Evolutionary conservation across 2,329 filamentous ascomycete species (phyloP).

Genomic region (Colletotrichum orchidophilum): DNA sequence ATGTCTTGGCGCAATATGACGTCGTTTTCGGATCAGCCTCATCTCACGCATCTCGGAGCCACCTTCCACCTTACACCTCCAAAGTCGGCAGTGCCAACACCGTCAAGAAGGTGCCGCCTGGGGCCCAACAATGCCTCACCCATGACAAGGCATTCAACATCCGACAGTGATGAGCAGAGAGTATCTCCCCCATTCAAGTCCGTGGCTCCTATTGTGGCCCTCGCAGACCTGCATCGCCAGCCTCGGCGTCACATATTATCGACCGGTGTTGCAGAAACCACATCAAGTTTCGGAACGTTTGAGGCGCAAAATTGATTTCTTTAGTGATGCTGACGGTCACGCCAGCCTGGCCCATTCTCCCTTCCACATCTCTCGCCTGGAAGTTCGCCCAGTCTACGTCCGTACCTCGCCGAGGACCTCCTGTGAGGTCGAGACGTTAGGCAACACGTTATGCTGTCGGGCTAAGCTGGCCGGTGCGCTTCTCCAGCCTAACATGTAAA

Average conservation of each 20-base stretch:
- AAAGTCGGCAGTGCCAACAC: not conserved
- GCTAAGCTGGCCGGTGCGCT: not conserved
- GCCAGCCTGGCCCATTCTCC: not conserved
- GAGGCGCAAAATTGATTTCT: not conserved
- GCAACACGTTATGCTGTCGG: not conserved
- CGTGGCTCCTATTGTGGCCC: not conserved
- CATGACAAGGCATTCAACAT: conserved; percentile 12
- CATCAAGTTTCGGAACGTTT: conserved; percentile 1
- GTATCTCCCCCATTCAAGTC: not conserved
- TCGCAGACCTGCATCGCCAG: not conserved
- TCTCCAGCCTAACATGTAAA: conserved; percentile 19
- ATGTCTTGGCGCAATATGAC: not conserved
- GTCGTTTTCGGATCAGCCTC: not conserved
- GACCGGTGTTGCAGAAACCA: conserved; percentile 1
- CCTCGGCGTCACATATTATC: not conserved
- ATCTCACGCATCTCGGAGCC: not conserved
- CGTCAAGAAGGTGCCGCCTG: not conserved
- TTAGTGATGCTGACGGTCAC: conserved; percentile 3
- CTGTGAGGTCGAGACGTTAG: not conserved
- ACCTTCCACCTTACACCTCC: not conserved
- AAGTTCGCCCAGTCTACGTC: conserved; percentile 15
- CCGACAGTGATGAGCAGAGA: not conserved
- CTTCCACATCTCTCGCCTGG: not conserved
- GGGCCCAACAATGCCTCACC: not conserved
- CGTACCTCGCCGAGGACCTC: not conserved